Evolutionary conservation across 2,329 filamentous ascomycete genomes (phyloP).

Genomic region (Pseudocercospora cruenta): DNA sequence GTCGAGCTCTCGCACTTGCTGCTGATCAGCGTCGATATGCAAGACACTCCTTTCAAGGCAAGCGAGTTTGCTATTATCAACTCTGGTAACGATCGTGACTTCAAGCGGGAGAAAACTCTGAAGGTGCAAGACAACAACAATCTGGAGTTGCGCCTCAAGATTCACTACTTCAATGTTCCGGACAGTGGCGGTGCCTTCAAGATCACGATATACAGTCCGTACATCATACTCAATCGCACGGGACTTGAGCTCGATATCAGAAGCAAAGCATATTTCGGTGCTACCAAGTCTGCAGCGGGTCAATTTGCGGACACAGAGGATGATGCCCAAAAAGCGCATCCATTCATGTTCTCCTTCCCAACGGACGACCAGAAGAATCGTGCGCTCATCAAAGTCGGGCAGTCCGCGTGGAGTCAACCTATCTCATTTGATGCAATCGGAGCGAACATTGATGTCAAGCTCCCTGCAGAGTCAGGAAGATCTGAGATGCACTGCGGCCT

Average conservation of each 20-base stretch:
- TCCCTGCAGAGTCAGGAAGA: slow-evolving; percentile 70
- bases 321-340: slow-evolving; percentile 72
- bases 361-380: slow-evolving; percentile 90
- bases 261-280: slow-evolving; percentile 85
- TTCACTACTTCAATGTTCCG: slow-evolving; percentile 89
- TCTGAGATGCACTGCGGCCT: slow-evolving; percentile 91
- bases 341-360: slow-evolving; percentile 94
- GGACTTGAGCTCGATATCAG: slow-evolving; percentile 85
- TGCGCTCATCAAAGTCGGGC: slow-evolving; percentile 81
- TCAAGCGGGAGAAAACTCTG: slow-evolving; percentile 77
- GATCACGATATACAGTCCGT: slow-evolving; percentile 92
- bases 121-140: slow-evolving; percentile 84
- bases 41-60: slow-evolving; percentile 90
- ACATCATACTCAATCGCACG: slow-evolving; percentile 93
- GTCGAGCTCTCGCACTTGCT: slow-evolving; percentile 94
- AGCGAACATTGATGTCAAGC: slow-evolving; percentile 83
- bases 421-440: slow-evolving; percentile 98
- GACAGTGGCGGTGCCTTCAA: slow-evolving; percentile 95
- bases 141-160: slow-evolving; percentile 74
- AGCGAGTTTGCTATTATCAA: slow-evolving; percentile 99
- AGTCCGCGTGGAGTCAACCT: slow-evolving; percentile 94
- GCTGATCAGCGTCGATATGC: slow-evolving; percentile 91
- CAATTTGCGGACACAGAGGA: slow-evolving; percentile 62
- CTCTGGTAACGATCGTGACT: slow-evolving; percentile 82
- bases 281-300: slow-evolving; percentile 80